Conservation (phyloP, 1,284 basidiomycete species). For the Sanghuangporus weigelae region DNA sequence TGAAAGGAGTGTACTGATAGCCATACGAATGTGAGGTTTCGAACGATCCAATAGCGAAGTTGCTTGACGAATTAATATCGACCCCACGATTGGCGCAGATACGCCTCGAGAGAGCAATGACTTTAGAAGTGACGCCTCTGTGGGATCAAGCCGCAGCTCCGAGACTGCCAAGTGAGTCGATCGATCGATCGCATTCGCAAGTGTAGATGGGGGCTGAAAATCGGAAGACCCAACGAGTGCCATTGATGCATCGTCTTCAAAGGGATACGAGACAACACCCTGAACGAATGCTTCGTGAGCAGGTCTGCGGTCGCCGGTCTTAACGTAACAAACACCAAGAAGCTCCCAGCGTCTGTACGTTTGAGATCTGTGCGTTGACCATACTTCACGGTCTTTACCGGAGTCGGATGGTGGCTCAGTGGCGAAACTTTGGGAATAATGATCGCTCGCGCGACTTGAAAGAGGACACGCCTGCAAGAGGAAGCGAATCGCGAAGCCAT, state of each 20-base stretch:
- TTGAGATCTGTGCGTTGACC: slow-evolving; percentile 57
- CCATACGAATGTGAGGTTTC: slow-evolving; percentile 46
- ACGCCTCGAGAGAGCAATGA: slow-evolving; percentile 18
- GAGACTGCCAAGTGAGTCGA: slow-evolving; percentile 59
- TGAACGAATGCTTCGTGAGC: slow-evolving; percentile 4
- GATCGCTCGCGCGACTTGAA: slow-evolving; percentile 41
- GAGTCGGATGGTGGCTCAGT: slow-evolving; percentile 17
- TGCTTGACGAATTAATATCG: slow-evolving; percentile 57
- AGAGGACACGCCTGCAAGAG: slow-evolving; percentile 53
- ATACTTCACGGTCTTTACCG: slow-evolving; percentile 42
- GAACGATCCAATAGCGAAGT: slow-evolving; percentile 45
- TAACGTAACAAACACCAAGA: slow-evolving; percentile 69
- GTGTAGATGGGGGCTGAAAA: slow-evolving; percentile 46
- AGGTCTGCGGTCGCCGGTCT: slow-evolving; percentile 67
- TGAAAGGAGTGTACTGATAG: slow-evolving; percentile 38
- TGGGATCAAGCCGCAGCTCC: slow-evolving; percentile 51
- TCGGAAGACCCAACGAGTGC: slow-evolving; percentile 40
- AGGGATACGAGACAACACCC: slow-evolving; percentile 36
- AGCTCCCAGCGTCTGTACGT: slow-evolving; percentile 71
- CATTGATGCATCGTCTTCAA: slow-evolving; percentile 30
- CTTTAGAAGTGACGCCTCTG: slow-evolving; percentile 40
- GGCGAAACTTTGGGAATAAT: slow-evolving; percentile 16
- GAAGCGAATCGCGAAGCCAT: slow-evolving; percentile 61
- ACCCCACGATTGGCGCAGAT: slow-evolving; percentile 36
- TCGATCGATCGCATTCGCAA: slow-evolving; percentile 55